phyloP scores from a whole-genome alignment of 2,329 filamentous ascomycete genomes.

The Verruconis gallopava region DNA sequence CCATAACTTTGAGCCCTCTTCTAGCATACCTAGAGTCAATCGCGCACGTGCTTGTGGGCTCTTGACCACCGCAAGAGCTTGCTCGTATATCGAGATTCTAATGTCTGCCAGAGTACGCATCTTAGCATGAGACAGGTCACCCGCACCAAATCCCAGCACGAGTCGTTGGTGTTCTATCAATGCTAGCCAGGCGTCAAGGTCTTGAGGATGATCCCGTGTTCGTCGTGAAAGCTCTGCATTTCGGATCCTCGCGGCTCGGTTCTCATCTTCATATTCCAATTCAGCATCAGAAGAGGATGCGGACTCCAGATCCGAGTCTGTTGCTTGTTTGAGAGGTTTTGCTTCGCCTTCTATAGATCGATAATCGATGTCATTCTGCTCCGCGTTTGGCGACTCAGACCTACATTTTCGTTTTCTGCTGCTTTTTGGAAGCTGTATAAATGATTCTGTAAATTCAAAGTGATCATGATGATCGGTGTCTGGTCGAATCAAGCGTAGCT shows the following conservation, averaged over 20 bases:
- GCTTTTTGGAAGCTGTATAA: conserved; percentile 17
- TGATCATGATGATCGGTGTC: conserved; percentile 4
- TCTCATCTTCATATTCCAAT: conserved; percentile 2
- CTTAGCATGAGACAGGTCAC: conserved; percentile 39
- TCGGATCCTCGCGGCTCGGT: conserved; percentile 4
- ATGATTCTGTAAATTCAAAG: conserved; percentile 19
- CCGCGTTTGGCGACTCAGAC: conserved; percentile 12
- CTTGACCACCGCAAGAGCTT: conserved; percentile 50
- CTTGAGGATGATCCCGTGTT: conserved; percentile 51
- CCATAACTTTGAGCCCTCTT: conserved; percentile 65
- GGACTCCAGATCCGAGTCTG: conserved; percentile 26
- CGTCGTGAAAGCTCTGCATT: conserved; percentile 49
- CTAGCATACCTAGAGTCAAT: conserved; percentile 57
- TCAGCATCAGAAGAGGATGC: conserved; percentile 15
- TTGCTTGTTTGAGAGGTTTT: conserved; percentile 12
- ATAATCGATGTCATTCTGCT: conserved; percentile 21
- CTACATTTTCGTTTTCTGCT: conserved; percentile 15
- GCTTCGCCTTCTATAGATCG: conserved; percentile 24
- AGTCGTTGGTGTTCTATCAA: conserved; percentile 68
- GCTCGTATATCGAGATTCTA: conserved; percentile 66
- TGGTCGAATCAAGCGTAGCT: conserved; percentile 4
- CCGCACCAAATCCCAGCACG: conserved; percentile 35
- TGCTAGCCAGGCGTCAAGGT: conserved; percentile 61
- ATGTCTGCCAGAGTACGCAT: conserved; percentile 60
- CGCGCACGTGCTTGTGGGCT: conserved; percentile 37